These are phyloP conservation scores for Phellopilus nigrolimitatus DNA, from an alignment of 1,284 basidiomycete genomes.

Conservation along the genomic window DNA sequence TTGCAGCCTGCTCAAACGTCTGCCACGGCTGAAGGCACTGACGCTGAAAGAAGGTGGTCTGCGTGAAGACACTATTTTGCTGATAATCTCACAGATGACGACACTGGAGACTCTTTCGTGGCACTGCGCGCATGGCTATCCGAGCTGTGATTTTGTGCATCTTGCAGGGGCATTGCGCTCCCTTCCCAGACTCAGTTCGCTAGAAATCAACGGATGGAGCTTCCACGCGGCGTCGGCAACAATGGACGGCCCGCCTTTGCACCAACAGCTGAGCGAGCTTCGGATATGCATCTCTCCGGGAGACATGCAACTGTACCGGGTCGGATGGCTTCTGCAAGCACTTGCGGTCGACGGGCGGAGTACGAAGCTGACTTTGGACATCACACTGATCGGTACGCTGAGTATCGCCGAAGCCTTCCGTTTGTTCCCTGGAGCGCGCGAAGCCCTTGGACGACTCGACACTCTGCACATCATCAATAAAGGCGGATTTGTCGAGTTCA, in stretches of 20 bases:
- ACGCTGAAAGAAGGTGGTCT: conserved; percentile 17
- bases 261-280: conserved; percentile 7
- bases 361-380: conserved; percentile 15
- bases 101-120: conserved; percentile 14
- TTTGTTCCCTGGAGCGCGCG: conserved; percentile 4
- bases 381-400: conserved; percentile 17
- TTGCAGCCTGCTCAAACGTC: conserved; percentile 11
- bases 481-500: conserved; percentile 18
- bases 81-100: conserved; percentile 7
- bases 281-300: conserved; percentile 14
- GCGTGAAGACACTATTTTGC: conserved; percentile 11
- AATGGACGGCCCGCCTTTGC: neutral
- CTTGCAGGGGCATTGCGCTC: conserved; percentile 7
- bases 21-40: conserved; percentile 9
- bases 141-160: conserved; percentile 16
- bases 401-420: conserved; percentile 11
- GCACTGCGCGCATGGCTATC: conserved; percentile 18
- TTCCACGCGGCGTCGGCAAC: conserved; percentile 13
- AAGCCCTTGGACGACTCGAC: conserved; percentile 3
- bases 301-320: conserved; percentile 15
- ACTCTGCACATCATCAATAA: conserved; percentile 17
- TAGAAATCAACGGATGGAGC: conserved; percentile 19
- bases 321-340: conserved; percentile 18
- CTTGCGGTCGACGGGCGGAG: conserved; percentile 6
- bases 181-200: conserved; percentile 8